Evolutionary conservation across 1,284 basidiomycete genomes (phyloP).

Genomic region (Marasmius tenuissimus): DNA sequence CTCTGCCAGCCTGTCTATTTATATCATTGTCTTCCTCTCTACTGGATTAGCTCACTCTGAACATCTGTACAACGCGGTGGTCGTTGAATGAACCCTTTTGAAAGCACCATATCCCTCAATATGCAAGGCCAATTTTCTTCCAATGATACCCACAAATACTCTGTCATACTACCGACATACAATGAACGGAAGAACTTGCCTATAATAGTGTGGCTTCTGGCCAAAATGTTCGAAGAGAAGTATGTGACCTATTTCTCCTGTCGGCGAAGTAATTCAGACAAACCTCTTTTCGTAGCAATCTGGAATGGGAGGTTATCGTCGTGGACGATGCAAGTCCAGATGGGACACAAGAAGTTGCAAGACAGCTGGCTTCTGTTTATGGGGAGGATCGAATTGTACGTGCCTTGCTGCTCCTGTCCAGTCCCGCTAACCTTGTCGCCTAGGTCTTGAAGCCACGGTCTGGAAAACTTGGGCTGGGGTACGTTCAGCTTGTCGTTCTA

Average conservation of each 20-base stretch:
- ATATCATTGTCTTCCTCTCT: background rate
- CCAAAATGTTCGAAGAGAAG: constrained; percentile 74
- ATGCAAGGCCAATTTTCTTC: constrained; percentile 63
- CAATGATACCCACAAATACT: constrained; percentile 74
- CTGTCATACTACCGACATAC: constrained; percentile 90
- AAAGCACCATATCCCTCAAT: constrained; percentile 48
- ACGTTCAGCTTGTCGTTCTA: constrained; percentile 13
- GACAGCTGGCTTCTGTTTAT: constrained; percentile 74
- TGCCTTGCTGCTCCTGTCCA: constrained; percentile 7
- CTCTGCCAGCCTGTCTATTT: background rate
- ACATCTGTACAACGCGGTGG: background rate
- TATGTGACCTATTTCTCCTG: constrained; percentile 36
- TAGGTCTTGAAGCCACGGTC: constrained; percentile 82
- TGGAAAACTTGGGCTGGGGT: constrained; percentile 90
- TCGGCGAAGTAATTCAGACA: constrained; percentile 2
- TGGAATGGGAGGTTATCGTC: constrained; percentile 82
- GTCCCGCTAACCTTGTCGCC: background rate
- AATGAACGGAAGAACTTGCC: constrained; percentile 92
- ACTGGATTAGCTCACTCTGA: background rate
- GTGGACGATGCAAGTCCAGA: constrained; percentile 93
- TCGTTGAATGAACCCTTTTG: constrained; percentile 62
- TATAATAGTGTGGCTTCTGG: constrained; percentile 82
- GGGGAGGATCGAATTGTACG: constrained; percentile 83
- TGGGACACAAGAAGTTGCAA: constrained; percentile 87
- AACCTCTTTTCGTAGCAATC: constrained; percentile 27